Evolutionary conservation across 805 yeast species (phyloP).

Genomic region (Yarrowia osloensis): DNA sequence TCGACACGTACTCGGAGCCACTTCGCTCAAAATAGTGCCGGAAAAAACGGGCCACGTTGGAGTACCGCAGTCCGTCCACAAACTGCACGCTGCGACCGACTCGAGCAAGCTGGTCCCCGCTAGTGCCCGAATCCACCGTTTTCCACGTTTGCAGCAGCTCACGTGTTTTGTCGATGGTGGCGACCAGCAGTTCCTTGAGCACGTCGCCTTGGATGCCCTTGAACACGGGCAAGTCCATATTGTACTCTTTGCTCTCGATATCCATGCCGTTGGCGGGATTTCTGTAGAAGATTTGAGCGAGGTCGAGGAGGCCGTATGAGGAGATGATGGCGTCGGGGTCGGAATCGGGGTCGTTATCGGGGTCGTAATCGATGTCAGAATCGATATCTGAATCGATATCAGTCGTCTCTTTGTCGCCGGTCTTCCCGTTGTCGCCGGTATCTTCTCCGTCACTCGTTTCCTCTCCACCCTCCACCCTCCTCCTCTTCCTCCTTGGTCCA

Average conservation of each 20-base stretch:
- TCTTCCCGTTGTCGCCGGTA: too few species aligned
- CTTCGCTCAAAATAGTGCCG: background rate
- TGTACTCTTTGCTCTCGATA: conserved; percentile 4
- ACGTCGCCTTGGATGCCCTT: background rate
- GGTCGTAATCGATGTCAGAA: background rate
- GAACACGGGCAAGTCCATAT: background rate
- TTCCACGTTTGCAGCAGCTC: background rate
- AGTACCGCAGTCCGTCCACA: background rate
- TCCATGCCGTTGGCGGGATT: background rate
- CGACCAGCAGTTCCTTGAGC: background rate
- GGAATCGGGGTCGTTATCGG: background rate
- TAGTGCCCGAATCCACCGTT: background rate
- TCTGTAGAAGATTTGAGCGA: background rate
- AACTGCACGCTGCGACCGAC: background rate
- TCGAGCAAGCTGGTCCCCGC: background rate
- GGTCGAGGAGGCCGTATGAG: background rate
- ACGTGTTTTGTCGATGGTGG: background rate
- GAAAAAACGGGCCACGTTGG: background rate
- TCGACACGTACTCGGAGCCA: background rate
- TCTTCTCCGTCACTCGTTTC: too few species aligned
- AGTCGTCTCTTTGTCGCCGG: too few species aligned
- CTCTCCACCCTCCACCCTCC: too few species aligned
- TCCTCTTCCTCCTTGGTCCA: too few species aligned
- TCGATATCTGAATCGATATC: too few species aligned
- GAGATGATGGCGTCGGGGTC: background rate